phyloP scores from a whole-genome alignment of 1,284 basidiomycete species.

The Heterobasidion parviporum region DNA sequence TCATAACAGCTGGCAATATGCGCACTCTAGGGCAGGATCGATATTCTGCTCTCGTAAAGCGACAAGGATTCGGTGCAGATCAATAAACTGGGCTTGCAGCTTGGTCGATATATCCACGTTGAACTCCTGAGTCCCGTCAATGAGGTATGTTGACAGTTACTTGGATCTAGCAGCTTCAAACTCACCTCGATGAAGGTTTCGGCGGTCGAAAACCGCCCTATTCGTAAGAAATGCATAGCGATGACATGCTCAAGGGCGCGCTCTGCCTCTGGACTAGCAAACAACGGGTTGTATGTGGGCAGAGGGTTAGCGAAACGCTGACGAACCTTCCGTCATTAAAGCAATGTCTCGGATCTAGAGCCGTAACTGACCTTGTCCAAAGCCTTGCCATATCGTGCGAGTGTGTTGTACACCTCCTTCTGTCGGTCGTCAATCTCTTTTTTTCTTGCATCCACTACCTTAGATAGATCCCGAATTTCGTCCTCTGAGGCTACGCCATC shows the following conservation, averaged over 20 bases:
- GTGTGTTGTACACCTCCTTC: constrained; percentile 77
- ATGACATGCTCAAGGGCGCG: constrained; percentile 67
- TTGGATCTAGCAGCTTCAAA: not conserved
- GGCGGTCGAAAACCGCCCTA: constrained; percentile 71
- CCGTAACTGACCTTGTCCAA: constrained; percentile 71
- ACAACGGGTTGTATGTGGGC: constrained; percentile 64
- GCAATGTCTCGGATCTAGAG: not conserved
- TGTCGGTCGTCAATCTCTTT: constrained; percentile 82
- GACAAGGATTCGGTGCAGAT: constrained; percentile 68
- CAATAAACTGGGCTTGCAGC: constrained; percentile 53
- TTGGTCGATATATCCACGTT: constrained; percentile 50
- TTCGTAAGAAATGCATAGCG: constrained; percentile 70
- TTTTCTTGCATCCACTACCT: constrained; percentile 61
- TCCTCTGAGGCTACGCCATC: constrained; percentile 46
- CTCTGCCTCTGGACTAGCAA: constrained; percentile 50
- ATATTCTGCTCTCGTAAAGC: constrained; percentile 65
- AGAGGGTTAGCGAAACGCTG: constrained; percentile 67
- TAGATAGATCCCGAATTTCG: constrained; percentile 45
- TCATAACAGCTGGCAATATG: constrained; percentile 9
- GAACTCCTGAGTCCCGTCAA: constrained; percentile 50
- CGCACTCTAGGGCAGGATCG: constrained; percentile 65
- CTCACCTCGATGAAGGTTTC: constrained; percentile 64
- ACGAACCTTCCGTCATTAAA: not conserved
- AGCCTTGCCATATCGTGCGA: constrained; percentile 74
- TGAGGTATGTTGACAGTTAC: not conserved